Evolutionary conservation across 202 grass and related monocot genomes (phyloP).

Genomic region (Carex arenaria): DNA sequence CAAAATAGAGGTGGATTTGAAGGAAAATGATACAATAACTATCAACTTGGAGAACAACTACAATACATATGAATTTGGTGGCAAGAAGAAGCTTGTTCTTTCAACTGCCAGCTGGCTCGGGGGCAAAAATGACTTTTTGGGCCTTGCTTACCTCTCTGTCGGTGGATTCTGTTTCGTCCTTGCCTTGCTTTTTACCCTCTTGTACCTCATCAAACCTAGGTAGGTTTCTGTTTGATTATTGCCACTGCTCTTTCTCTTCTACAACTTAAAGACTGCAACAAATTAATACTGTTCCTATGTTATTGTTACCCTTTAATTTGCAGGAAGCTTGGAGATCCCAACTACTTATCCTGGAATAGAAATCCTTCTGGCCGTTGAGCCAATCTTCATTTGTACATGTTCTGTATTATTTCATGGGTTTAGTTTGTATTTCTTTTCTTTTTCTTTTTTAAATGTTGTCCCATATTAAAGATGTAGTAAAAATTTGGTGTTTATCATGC

Average conservation of each 20-base stretch:
- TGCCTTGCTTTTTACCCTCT: slow-evolving; percentile 56
- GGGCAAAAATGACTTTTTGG: slow-evolving; percentile 91
- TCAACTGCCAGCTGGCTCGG: slow-evolving; percentile 97
- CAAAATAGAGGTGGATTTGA: slow-evolving; percentile 76
- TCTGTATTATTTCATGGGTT: background rate
- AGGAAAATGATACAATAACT: slow-evolving; percentile 69
- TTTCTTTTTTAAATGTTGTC: slow-evolving; percentile 12
- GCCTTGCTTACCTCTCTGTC: slow-evolving; percentile 69
- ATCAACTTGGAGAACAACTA: slow-evolving; percentile 76
- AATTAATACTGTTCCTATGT: background rate
- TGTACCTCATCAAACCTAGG: slow-evolving; percentile 95
- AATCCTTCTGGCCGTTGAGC: slow-evolving; percentile 41
- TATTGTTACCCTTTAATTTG: background rate
- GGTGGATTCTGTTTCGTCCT: slow-evolving; percentile 89
- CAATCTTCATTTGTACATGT: background rate
- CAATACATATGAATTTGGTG: slow-evolving; percentile 88
- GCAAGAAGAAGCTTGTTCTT: slow-evolving; percentile 94
- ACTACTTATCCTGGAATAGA: slow-evolving; percentile 94
- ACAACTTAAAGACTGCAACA: no score
- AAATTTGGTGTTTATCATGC: slow-evolving; percentile 19
- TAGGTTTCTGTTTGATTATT: no score
- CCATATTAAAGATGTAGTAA: slow-evolving; percentile 31
- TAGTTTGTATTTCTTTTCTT: background rate
- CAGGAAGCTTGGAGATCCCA: slow-evolving; percentile 93
- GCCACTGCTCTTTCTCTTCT: no score